phyloP scores from a whole-genome alignment of 768 basidiomycete species.

The Leccinellum luteum region DNA sequence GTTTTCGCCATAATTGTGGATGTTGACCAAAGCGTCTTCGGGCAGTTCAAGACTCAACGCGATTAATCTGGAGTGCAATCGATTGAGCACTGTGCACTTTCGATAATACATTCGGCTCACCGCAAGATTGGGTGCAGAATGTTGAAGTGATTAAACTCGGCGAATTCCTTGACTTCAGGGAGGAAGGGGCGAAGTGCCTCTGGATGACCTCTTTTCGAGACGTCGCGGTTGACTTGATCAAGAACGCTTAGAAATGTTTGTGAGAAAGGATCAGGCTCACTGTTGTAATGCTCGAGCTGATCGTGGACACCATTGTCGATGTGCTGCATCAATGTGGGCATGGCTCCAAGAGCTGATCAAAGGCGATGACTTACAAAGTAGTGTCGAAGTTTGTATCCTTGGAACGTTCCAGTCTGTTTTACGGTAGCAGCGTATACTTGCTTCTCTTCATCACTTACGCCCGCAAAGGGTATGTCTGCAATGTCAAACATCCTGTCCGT shows the following conservation, averaged over 20 bases:
- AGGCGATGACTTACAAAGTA: not conserved
- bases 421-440: not conserved
- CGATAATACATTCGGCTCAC: not conserved
- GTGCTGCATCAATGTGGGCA: not conserved
- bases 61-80: not conserved
- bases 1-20: not conserved
- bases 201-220: not conserved
- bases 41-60: not conserved
- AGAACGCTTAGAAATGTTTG: not conserved
- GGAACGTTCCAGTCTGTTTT: not conserved
- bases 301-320: not conserved
- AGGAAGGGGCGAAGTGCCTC: not conserved
- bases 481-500: not conserved
- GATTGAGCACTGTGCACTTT: not conserved
- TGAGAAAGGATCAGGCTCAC: not conserved
- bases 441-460: not conserved
- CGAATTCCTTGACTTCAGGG: not conserved
- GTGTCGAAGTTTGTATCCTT: not conserved
- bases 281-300: not conserved
- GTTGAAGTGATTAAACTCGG: not conserved
- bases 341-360: not conserved
- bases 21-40: not conserved
- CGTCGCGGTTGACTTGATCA: not conserved
- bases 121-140: not conserved
- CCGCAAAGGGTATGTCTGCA: not conserved